phyloP scores from a whole-genome alignment of 202 grass and related monocot species.

The Hordeum pubiflorum region DNA sequence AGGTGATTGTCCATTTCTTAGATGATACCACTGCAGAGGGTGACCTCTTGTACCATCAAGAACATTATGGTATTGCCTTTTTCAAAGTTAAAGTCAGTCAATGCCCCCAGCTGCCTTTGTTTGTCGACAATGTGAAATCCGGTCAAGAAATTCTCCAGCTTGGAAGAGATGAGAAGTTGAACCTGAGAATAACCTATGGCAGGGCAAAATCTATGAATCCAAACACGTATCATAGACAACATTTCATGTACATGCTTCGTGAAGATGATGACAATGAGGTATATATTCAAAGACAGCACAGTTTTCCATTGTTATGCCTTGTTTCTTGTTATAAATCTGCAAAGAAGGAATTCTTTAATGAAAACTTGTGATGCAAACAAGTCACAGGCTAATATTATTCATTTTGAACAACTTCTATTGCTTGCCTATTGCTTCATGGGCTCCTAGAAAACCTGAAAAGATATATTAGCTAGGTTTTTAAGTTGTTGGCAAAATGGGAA shows the following conservation, averaged over 20 bases:
- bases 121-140: no score
- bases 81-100: not conserved
- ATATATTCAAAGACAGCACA: no score
- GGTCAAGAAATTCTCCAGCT: no score
- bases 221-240: no score
- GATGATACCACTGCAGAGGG: not conserved
- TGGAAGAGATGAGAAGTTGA: no score
- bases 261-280: no score
- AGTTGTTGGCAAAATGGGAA: not conserved
- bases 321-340: not conserved
- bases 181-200: no score
- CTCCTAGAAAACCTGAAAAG: constrained; percentile 32
- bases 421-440: constrained; percentile 44
- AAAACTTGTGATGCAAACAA: not conserved
- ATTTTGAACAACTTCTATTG: constrained; percentile 51
- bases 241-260: no score
- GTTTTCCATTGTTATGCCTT: no score
- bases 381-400: constrained; percentile 33
- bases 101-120: no score
- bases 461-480: constrained; percentile 1
- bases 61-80: not conserved
- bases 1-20: not conserved
- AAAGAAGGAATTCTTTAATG: not conserved
- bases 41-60: not conserved
- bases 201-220: no score